phyloP scores from a whole-genome alignment of 495 filamentous ascomycete genomes.

The Saxispiralis lemnorum region DNA sequence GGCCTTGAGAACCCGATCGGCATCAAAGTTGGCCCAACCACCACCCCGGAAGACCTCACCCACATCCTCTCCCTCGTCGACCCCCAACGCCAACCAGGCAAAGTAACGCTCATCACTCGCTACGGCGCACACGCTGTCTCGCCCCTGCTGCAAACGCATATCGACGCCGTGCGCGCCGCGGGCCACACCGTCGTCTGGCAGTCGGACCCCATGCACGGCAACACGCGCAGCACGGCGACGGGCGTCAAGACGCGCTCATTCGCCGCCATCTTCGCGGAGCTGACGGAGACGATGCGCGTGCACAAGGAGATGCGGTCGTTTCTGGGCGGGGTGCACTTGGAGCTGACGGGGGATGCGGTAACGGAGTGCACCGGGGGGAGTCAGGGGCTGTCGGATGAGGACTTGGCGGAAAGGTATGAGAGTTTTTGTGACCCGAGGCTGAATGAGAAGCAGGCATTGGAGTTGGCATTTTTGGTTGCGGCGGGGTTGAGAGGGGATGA shows the following conservation, averaged over 20 bases:
- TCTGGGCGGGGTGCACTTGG: slow-evolving; percentile 85
- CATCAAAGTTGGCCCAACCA: slow-evolving; percentile 84
- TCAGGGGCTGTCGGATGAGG: slow-evolving; percentile 70
- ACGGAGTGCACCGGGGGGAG: slow-evolving; percentile 92
- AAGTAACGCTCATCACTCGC: slow-evolving; percentile 87
- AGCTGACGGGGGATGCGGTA: slow-evolving; percentile 86
- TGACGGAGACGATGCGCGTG: slow-evolving; percentile 60
- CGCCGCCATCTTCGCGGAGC: slow-evolving; percentile 66
- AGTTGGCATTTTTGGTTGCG: slow-evolving; percentile 84
- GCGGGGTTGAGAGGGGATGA: not conserved
- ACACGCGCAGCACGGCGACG: slow-evolving; percentile 48
- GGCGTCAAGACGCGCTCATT: slow-evolving; percentile 84
- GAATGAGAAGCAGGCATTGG: slow-evolving; percentile 94
- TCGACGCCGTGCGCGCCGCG: slow-evolving; percentile 63
- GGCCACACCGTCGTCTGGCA: slow-evolving; percentile 80
- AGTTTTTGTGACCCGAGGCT: slow-evolving; percentile 88
- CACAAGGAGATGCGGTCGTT: slow-evolving; percentile 68
- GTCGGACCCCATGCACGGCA: slow-evolving; percentile 97
- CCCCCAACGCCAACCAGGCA: slow-evolving; percentile 61
- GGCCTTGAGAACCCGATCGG: slow-evolving; percentile 90
- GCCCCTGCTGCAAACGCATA: slow-evolving; percentile 58
- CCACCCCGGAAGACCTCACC: slow-evolving; percentile 53
- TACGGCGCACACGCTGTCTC: slow-evolving; percentile 67
- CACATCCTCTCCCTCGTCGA: slow-evolving; percentile 68
- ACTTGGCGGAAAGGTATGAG: slow-evolving; percentile 72